Base-by-base conservation (phyloP, 2,329 filamentous ascomycete species). In the Colletotrichum sansevieriae region DNA sequence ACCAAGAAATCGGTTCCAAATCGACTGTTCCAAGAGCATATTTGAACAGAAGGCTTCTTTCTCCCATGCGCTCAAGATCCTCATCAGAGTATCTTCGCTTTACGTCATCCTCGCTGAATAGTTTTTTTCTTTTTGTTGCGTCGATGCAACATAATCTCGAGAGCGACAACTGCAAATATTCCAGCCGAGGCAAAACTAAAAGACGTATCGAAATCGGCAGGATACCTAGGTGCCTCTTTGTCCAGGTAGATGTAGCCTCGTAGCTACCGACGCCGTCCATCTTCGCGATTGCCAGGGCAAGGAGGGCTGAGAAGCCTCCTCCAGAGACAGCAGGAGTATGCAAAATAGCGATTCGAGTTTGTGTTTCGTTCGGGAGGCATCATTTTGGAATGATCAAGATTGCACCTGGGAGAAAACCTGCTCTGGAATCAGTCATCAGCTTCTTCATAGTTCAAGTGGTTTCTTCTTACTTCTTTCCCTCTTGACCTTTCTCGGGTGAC, bases 231-330 rank as follows among this genome's bases (percentile, higher is more conserved):
- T 20, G 60, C 62, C 39, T 72, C 70, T 11, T 57, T 63, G 18
- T 71, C 70, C 15, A 72, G 44, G 51, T 66, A 71, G 44, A 72
- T 71, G 35, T 70, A 72, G 62, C 70, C 4, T 76, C 75, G 0
- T 82, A 73, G 0, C 81, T 81, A 1, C 80, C 78, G 1, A 79
- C 70, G 0, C 84, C 84, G 41, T 84, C 77, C 82, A 84, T 82
- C 62, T 83, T 80, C 22, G 78, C 77, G 62, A 85, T 84, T 0
- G 75, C 79, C 71, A 77, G 81, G 0, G 83, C 83, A 0, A 85
- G 73, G 2, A 85, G 77, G 0, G 83, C 83, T 0, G 80, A 82
- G 70, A 85, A 84, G 4, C 82, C 83, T 5, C 83, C 83, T 0
- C 77, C 76, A 1, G 78, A 74, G 4, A 78, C 76, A 1, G 76